Evolutionary conservation across 2,329 filamentous ascomycete genomes (phyloP), one percentile per base, ranked within the genome.

Genomic region (Cordyceps javanica): DNA sequence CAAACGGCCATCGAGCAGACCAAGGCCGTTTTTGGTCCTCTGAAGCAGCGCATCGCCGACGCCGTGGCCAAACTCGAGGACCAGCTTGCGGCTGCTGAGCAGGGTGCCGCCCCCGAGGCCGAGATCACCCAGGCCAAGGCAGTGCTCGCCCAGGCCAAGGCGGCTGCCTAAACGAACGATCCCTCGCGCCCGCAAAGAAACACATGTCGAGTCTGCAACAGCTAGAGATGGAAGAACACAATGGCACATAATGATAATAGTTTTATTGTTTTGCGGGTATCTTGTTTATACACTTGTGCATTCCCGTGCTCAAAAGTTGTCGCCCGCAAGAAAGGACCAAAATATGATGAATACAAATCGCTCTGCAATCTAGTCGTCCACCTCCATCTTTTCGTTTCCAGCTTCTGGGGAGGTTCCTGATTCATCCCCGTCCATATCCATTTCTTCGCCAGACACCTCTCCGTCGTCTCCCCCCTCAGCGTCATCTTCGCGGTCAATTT

Each of bases 1-100:
- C 82, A 83, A 75, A 82, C 83, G 76, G 92, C 89, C 23, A 77
- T 91, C n/a, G 85, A 91, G 63, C 90, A 99, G 75, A 97, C 94
- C 9, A 88, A 88, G 69, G 88, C 86, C 57, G 84, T 97, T 28
- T 88, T 97, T 65, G 87, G 80, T 2, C 83, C 83, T 2, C 74
- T 97, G 63, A 82, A 82, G 65, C 71, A 82, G 67, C 87, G 90
- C 67, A 91, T 97, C 64, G 74, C 73, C 46, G 83, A 87, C 57
- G 87, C 91, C 1, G 76, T 92, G 41, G 77, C 81, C 58, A 90
- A 86, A 68, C 77, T 97, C 50, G 85, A 95, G 73, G 82, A 88
- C 63, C 80, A 90, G 70, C 77, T 97, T 65, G 89, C 91, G 64
- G 75, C 82, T n/a, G 73, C 74, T 28, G 82, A 78, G 64, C 75